Conservation (phyloP, 2,329 filamentous ascomycete species). For the Fusarium sublunatum region DNA sequence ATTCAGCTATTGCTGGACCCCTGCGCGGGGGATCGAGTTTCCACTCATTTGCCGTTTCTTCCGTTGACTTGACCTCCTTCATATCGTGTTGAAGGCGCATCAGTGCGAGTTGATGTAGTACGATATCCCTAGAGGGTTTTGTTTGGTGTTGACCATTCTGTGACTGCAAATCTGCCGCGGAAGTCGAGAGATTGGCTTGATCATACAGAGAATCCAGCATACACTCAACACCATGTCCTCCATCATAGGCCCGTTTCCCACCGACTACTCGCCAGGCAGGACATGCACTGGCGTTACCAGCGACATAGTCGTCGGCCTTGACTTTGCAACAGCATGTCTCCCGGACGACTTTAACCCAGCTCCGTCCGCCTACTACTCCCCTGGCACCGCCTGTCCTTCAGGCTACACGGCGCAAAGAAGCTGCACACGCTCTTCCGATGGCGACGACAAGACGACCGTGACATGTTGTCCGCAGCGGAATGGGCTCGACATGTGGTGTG, state of each 20-base stretch:
- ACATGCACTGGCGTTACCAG: constrained; percentile 31
- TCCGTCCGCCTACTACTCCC: constrained; percentile 48
- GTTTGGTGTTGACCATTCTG: neutral
- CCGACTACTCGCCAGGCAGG: constrained; percentile 9
- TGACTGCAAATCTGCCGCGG: neutral
- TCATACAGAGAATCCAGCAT: neutral
- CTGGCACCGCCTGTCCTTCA: constrained; percentile 48
- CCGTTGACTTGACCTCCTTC: neutral
- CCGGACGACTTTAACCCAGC: constrained; percentile 45
- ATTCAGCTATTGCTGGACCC: neutral
- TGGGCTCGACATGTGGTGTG: constrained; percentile 47
- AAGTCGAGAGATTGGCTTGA: neutral
- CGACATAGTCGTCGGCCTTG: constrained; percentile 35
- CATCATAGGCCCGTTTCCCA: constrained; percentile 35
- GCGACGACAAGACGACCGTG: constrained; percentile 48
- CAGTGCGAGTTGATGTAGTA: neutral
- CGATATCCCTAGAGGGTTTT: neutral
- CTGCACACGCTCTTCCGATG: constrained; percentile 45
- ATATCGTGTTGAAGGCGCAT: neutral
- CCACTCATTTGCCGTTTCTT: neutral
- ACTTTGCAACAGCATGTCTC: constrained; percentile 46
- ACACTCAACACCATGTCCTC: constrained; percentile 10
- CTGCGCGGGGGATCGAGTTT: neutral
- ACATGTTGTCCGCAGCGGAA: constrained; percentile 51
- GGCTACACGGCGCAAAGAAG: constrained; percentile 45